Base-by-base conservation (phyloP, 805 yeast species). In the Saccharomycopsis sp. region DNA sequence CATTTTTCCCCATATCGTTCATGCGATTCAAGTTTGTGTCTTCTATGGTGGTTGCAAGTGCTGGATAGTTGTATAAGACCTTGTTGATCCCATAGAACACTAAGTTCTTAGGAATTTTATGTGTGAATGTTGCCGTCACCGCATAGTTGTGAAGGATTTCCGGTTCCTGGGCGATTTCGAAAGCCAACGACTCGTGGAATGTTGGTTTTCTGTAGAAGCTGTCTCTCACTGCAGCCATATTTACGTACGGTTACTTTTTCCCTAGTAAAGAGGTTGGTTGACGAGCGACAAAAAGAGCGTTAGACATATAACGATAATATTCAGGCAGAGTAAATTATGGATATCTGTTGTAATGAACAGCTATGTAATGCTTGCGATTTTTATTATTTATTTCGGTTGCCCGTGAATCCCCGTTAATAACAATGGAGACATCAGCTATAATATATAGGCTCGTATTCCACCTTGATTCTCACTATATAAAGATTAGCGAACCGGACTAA, bases 1-100 rank as follows among this genome's bases (percentile, higher is more conserved):
- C 49, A 15, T 38, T 50, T 24, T 53, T 38, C 14, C 58, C 58
- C 50, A 56, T 29, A 23, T 56, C 55, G 19, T 56, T 56, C 7
- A 56, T 20, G 19, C 58, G 14, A 19, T 54, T 54, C 22, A 51
- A 23, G 29, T 56, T 56, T 20, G 35, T 54, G 20, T 56, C 58
- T n/a, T 56, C 58, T 2, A 56, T n/a, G 14, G 58, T 56, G n/a
- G 49, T 38, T 2, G 24, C 17, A 8, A 56, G 19, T 17, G 55
- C 35, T 3, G 58, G 58, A 19, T 56, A 51, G 8, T 52, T 24
- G 49, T 25, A 25, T 23, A 56, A 9, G 12, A 52, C n/a, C 51
- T 52, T 56, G 14, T 17, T 8, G n/a, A 56, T n/a, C 3, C 51
- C 47, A 19, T 38, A 41, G 51, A 25, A 56, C n/a, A 52, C 23